Base-by-base conservation (phyloP, 2,329 filamentous ascomycete genomes). In the Colletotrichum graminicola region DNA sequence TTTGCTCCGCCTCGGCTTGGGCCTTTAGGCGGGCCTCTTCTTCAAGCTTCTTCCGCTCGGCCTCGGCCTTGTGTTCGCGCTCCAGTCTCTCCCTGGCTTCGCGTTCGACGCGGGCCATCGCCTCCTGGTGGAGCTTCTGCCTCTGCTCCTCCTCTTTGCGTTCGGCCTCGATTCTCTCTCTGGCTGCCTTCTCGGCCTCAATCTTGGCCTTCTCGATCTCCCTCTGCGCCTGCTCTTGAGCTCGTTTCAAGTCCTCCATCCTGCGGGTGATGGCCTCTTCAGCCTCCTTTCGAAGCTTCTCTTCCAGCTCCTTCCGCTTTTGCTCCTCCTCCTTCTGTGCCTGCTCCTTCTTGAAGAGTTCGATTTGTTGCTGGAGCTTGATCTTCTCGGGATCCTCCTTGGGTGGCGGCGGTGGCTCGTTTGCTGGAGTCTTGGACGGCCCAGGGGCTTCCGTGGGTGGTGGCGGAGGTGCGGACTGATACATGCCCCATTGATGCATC, bases 291-390 rank as follows among this genome's bases (percentile, higher is more conserved):
- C 83, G 82, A 32, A 82, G 86, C 73, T 83, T 81, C 14, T 79
- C 80, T 72, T 87, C 85, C 0, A 84, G 73, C 61, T 85, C 83
- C 5, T 79, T 80, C 67, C 84, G 81, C 75, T 80, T 83, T 43
- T 84, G 82, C 12, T 82, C 83, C 14, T 84, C 84, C 63, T 85
- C 85, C 71, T 81, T 82, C 73, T 80, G 82, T 39, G 83, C 84
- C 67, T 85, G 80, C 39, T 83, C 83, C 5, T 79, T 81, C 73
- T 88, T 84, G 54, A 88, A 82, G 12, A 81, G 80, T 16, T 85
- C 84, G 21, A 93, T 80, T 75, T 92, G 86, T 73, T 88, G 85
- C 73, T 91, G 86, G 67, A 91, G 85, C n/a, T 84, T 83, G 73
- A 91, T 83, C 75, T 89, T 89, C 67, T 92, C 87, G 1, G 87